Percentiles rank a stretch among this genome's conserved stretches.
phyloP scores from a whole-genome alignment of 2,329 filamentous ascomycete species.

The Ophiostoma tasmaniense region DNA sequence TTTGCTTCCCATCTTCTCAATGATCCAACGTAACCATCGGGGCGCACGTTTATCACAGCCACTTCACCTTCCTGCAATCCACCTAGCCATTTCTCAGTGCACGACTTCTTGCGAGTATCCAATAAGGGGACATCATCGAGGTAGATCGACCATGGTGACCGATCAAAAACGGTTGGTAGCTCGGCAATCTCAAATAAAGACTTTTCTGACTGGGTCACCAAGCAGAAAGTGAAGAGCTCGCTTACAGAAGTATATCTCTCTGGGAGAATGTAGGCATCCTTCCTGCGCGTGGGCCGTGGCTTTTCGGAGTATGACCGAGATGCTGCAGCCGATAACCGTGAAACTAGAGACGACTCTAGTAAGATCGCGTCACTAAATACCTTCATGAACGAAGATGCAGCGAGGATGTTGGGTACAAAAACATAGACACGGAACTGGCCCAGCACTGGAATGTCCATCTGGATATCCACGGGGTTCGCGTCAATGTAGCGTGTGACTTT shows the following conservation, averaged over 20 bases:
- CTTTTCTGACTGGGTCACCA: constrained; percentile 58
- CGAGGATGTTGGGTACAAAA: constrained; percentile 52
- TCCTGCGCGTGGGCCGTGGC: constrained; percentile 45
- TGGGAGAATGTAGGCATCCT: constrained; percentile 59
- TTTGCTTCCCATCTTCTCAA: constrained; percentile 34
- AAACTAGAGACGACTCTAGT: constrained; percentile 44
- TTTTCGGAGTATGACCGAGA: constrained; percentile 52
- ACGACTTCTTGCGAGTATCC: constrained; percentile 42
- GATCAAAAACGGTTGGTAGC: constrained; percentile 51
- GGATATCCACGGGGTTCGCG: constrained; percentile 66
- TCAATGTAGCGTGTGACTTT: constrained; percentile 67
- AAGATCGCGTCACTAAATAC: constrained; percentile 48
- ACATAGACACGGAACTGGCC: constrained; percentile 73
- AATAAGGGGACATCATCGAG: constrained; percentile 54
- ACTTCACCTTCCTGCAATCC: constrained; percentile 46
- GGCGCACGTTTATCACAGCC: constrained; percentile 58
- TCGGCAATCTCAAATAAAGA: constrained; percentile 55
- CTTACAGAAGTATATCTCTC: constrained; percentile 61
- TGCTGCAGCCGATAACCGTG: constrained; percentile 49
- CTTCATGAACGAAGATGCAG: constrained; percentile 48
- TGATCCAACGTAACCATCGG: constrained; percentile 65
- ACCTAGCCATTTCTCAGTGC: constrained; percentile 62
- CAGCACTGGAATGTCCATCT: constrained; percentile 67
- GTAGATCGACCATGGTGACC: constrained; percentile 63
- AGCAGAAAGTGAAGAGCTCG: constrained; percentile 58